phyloP scores from a whole-genome alignment of 2,329 filamentous ascomycete genomes.

The Penicillium expansum region DNA sequence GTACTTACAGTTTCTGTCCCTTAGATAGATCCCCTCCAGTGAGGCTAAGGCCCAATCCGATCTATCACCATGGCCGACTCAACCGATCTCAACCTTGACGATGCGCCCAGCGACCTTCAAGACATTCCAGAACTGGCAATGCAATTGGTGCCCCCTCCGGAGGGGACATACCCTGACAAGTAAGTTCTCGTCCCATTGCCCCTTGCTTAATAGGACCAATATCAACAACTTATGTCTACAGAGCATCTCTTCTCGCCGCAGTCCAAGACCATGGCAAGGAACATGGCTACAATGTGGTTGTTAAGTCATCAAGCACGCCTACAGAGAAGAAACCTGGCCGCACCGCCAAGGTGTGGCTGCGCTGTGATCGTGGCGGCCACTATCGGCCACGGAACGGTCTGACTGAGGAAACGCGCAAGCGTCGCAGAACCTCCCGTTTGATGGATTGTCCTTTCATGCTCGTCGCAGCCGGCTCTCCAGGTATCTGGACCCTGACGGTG shows the following conservation, averaged over 20 bases:
- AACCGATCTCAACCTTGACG: slow-evolving; percentile 44
- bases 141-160: slow-evolving; percentile 43
- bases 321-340: slow-evolving; percentile 47
- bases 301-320: slow-evolving; percentile 47
- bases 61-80: slow-evolving; percentile 40
- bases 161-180: slow-evolving; percentile 47
- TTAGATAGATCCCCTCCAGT: slow-evolving; percentile 5
- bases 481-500: slow-evolving; percentile 45
- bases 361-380: slow-evolving; percentile 46
- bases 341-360: slow-evolving; percentile 46
- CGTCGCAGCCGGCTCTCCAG: slow-evolving; percentile 43
- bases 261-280: slow-evolving; percentile 44
- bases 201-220: background rate
- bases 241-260: slow-evolving; percentile 38
- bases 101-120: slow-evolving; percentile 45
- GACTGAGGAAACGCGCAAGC: slow-evolving; percentile 46
- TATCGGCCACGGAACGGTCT: slow-evolving; percentile 47
- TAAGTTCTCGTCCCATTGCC: slow-evolving; percentile 18
- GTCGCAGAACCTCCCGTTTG: slow-evolving; percentile 43
- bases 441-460: slow-evolving; percentile 48
- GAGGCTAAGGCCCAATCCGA: slow-evolving; percentile 18
- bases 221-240: slow-evolving; percentile 18
- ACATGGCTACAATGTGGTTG: slow-evolving; percentile 46
- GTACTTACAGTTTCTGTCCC: slow-evolving; percentile 14
- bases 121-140: slow-evolving; percentile 46